Conservation (phyloP, 179 eudicot species). For the Patellifolia procumbens region DNA sequence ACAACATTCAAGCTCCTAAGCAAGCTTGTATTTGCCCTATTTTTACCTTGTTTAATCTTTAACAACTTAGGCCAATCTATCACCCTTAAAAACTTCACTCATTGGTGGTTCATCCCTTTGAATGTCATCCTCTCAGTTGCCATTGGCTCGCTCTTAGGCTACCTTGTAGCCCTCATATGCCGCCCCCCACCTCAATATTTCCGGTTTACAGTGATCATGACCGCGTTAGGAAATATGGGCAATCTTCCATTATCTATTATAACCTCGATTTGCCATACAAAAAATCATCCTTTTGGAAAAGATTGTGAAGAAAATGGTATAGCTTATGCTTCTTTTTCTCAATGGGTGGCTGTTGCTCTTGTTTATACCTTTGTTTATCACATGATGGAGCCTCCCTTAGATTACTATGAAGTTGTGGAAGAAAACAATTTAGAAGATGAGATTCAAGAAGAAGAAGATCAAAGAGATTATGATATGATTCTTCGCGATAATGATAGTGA, state of each 20-base stretch:
- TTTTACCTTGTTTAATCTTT: conserved; percentile 54
- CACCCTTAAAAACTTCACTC: conserved; percentile 40
- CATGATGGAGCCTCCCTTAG: conserved; percentile 61
- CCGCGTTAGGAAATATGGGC: conserved; percentile 53
- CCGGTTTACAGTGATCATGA: conserved; percentile 51
- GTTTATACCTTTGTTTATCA: conserved; percentile 57
- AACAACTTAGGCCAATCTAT: conserved; percentile 47
- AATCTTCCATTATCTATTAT: conserved; percentile 50
- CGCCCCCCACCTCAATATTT: conserved; percentile 46
- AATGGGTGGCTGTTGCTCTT: conserved; percentile 50
- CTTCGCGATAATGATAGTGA: conserved; percentile 9
- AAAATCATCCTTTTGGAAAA: conserved; percentile 43
- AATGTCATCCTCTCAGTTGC: conserved; percentile 39
- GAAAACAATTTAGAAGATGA: conserved; percentile 24
- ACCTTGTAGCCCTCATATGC: conserved; percentile 43
- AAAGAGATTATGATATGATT: background rate
- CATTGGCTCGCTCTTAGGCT: conserved; percentile 42
- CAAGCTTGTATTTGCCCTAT: conserved; percentile 54
- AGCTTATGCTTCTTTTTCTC: conserved; percentile 53
- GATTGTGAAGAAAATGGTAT: conserved; percentile 42
- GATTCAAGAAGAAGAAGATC: conserved; percentile 19
- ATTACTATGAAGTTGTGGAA: conserved; percentile 41
- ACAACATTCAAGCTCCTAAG: conserved; percentile 49
- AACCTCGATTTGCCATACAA: conserved; percentile 43
- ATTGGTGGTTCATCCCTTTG: conserved; percentile 57